Evolutionary conservation across 306 rosid genomes (phyloP), one percentile per base, ranked within the genome.

Genomic region (Cicer judaicum): DNA sequence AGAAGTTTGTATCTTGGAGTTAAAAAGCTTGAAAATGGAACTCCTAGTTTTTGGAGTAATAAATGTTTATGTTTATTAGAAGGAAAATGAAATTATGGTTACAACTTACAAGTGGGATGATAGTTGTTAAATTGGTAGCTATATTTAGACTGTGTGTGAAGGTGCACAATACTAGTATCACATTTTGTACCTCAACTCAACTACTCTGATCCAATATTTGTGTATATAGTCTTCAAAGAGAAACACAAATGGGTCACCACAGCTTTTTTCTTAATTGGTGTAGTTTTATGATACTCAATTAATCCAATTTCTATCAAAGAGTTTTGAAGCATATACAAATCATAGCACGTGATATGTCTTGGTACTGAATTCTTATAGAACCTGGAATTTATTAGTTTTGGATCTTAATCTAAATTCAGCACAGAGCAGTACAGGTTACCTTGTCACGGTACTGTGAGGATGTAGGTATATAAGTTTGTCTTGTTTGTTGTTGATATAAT

Each of bases 381-480:
- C 14, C 55, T 8, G 15, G 19, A 56, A 19, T 56, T 56, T 56
- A 19, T 56, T 34, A 16, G 65, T 7, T 11, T 54, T 60, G 7
- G 65, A 60, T 60, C 65, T 60, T 60, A 60, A 60, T 13, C 44
- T 34, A 42, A 60, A 16, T 60, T 57, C 40, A 57, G 24, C 57
- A 52, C 21, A 52, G 57, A 7, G 57, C 21, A 14, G 64, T 57
- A 24, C 40, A 57, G 14, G 64, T 5, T 57, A 34, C 41, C 65
- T 43, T 60, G 65, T 60, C 65, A 60, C 24, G 16, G 18, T 60
- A 60, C 64, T 59, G 16, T 59, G 64, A 2, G 8, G 6, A 16
- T 59, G 5, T 5, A 29, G 42, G 29, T 59, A 24, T 21, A 62
- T n/a, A n/a, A 36, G 21, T 39, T 21, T 21, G 29, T 21, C 29